Conservation (phyloP, 2,329 filamentous ascomycete genomes). For the Phialophora macrospora region DNA sequence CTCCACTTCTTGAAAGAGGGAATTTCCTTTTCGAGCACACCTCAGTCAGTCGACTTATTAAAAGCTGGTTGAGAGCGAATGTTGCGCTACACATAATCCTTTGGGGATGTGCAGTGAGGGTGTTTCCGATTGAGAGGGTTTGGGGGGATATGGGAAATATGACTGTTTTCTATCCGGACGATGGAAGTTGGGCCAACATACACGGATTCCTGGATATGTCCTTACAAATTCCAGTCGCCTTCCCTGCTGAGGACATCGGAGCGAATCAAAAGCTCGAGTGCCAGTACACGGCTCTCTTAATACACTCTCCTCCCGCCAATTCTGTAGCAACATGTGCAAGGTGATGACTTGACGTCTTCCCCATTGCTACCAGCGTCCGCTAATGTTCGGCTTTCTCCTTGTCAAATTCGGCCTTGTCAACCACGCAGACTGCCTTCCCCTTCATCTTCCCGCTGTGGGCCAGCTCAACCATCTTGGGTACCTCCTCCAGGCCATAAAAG, state of each 20-base stretch:
- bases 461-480: constrained; percentile 57
- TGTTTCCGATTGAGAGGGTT: too few relatives aligned
- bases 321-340: background rate
- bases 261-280: too few relatives aligned
- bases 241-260: background rate
- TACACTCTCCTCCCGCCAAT: background rate
- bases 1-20: too few relatives aligned
- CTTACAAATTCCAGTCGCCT: too few relatives aligned
- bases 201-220: too few relatives aligned
- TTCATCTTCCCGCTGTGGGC: constrained; percentile 59
- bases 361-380: background rate
- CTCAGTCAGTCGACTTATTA: too few relatives aligned
- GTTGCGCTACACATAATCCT: background rate
- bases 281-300: background rate
- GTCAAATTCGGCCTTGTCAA: constrained; percentile 29
- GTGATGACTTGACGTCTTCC: background rate
- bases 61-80: background rate
- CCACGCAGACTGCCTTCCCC: constrained; percentile 54
- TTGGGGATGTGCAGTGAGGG: too few relatives aligned
- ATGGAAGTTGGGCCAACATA: too few relatives aligned
- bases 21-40: too few relatives aligned
- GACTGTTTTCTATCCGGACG: too few relatives aligned
- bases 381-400: constrained; percentile 18
- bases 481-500: constrained; percentile 59
- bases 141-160: too few relatives aligned